These are phyloP conservation scores for Metarhizium anisopliae DNA, from an alignment of 2,329 filamentous ascomycete species.

Conservation along the genomic window DNA sequence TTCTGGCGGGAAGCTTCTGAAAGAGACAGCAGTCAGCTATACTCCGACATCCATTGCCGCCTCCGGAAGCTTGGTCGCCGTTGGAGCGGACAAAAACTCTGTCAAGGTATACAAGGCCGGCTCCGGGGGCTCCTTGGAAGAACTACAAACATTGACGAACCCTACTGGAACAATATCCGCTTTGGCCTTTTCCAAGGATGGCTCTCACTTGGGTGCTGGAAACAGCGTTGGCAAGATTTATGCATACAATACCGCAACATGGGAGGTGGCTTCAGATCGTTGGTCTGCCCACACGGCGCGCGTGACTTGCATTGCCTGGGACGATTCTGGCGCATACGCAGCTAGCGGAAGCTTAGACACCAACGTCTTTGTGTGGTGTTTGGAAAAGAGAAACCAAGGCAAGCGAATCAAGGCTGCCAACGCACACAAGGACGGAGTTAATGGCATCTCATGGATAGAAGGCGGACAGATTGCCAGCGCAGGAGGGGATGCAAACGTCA, in stretches of 20 bases:
- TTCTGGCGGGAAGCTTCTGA: conserved; percentile 52
- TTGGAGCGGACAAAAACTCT: conserved; percentile 65
- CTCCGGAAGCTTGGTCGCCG: conserved; percentile 56
- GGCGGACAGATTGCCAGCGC: conserved; percentile 65
- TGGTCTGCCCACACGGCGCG: conserved; percentile 54
- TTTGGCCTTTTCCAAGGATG: conserved; percentile 74
- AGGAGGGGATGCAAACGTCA: conserved; percentile 83
- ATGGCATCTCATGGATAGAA: conserved; percentile 72
- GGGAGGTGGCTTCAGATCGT: conserved; percentile 69
- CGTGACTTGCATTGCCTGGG: conserved; percentile 62
- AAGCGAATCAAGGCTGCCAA: conserved; percentile 77
- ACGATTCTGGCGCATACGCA: conserved; percentile 64
- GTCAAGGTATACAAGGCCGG: conserved; percentile 62
- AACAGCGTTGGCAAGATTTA: conserved; percentile 80
- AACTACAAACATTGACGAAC: conserved; percentile 51
- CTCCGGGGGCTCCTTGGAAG: conserved; percentile 45
- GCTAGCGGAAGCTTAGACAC: conserved; percentile 84
- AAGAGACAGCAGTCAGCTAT: conserved; percentile 50
- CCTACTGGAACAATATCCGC: conserved; percentile 66
- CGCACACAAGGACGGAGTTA: conserved; percentile 93
- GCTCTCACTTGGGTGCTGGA: conserved; percentile 71
- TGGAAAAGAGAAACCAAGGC: conserved; percentile 68
- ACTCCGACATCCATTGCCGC: conserved; percentile 66
- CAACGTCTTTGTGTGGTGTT: conserved; percentile 85
- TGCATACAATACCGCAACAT: conserved; percentile 55